Conservation (phyloP, 2,329 filamentous ascomycete species). For the Penicillium sp. region DNA sequence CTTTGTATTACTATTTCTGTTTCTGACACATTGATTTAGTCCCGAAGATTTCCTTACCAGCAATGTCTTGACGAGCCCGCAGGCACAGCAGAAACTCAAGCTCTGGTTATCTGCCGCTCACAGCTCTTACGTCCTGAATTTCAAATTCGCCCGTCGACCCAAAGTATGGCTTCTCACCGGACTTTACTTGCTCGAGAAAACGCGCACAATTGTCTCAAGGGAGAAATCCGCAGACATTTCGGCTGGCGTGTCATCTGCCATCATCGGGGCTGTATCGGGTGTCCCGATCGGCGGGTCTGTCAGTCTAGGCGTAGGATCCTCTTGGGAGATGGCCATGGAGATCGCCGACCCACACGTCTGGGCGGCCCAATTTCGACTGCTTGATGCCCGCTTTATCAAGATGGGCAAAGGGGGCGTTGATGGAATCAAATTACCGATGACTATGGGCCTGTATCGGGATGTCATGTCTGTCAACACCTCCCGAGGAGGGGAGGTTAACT, state of each 20-base stretch:
- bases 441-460: conserved; percentile 27
- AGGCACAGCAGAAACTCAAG: conserved; percentile 23
- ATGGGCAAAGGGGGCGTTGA: conserved; percentile 10
- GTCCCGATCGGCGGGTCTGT: conserved; percentile 27
- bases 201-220: conserved; percentile 21
- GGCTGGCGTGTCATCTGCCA: conserved; percentile 19
- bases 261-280: conserved; percentile 25
- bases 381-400: conserved; percentile 24
- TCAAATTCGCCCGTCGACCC: conserved; percentile 28
- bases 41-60: conserved; percentile 23
- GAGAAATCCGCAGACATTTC: conserved; percentile 16
- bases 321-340: conserved; percentile 27
- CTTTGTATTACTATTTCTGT: not conserved
- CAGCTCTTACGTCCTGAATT: conserved; percentile 24
- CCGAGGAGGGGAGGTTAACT: conserved; percentile 6
- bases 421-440: conserved; percentile 13
- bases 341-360: conserved; percentile 29
- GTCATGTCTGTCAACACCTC: conserved; percentile 23
- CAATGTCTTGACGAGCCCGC: conserved; percentile 16
- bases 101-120: conserved; percentile 29
- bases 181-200: conserved; percentile 23
- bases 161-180: conserved; percentile 30
- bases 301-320: conserved; percentile 20
- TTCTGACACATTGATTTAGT: conserved; percentile 7
- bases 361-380: conserved; percentile 28